Conservation (phyloP, 2,329 filamentous ascomycete genomes). For the Aspergillus sp. region DNA sequence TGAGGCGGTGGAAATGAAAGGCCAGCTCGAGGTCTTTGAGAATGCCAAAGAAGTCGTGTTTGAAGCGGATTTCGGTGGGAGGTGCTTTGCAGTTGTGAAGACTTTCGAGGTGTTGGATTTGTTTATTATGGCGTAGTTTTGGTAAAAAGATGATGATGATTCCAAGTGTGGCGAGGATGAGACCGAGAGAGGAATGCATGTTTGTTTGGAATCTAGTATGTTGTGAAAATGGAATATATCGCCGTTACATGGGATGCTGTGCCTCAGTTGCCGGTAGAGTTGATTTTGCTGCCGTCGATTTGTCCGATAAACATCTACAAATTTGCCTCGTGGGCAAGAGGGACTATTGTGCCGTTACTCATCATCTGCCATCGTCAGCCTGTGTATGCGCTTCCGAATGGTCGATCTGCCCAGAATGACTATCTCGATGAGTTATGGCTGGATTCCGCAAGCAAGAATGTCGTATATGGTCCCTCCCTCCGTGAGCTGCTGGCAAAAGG, state of each 20-base stretch:
- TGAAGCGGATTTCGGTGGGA: too few relatives aligned
- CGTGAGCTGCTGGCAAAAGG: background rate
- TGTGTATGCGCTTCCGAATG: slow-evolving; percentile 23
- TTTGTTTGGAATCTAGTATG: too few relatives aligned
- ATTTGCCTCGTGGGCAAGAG: slow-evolving; percentile 17
- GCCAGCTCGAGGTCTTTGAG: too few relatives aligned
- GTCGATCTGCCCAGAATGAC: slow-evolving; percentile 6
- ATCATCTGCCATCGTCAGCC: slow-evolving; percentile 24
- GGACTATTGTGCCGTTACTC: slow-evolving; percentile 9
- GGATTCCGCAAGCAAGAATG: slow-evolving; percentile 14
- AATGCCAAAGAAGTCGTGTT: too few relatives aligned
- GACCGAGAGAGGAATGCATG: too few relatives aligned
- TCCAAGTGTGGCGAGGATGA: too few relatives aligned
- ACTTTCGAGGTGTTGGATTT: too few relatives aligned
- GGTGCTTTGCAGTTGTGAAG: too few relatives aligned
- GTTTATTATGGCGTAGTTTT: too few relatives aligned
- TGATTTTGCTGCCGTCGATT: slow-evolving; percentile 25
- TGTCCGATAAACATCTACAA: slow-evolving; percentile 27
- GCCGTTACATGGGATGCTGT: slow-evolving; percentile 19
- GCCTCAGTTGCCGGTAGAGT: slow-evolving; percentile 28
- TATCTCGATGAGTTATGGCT: slow-evolving; percentile 31
- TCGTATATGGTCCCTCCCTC: slow-evolving; percentile 9
- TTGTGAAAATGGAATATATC: too few relatives aligned
- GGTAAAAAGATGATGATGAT: too few relatives aligned
- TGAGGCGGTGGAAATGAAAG: too few relatives aligned